Conservation (phyloP, 768 basidiomycete species). For the Phaeolepiota aurea region DNA sequence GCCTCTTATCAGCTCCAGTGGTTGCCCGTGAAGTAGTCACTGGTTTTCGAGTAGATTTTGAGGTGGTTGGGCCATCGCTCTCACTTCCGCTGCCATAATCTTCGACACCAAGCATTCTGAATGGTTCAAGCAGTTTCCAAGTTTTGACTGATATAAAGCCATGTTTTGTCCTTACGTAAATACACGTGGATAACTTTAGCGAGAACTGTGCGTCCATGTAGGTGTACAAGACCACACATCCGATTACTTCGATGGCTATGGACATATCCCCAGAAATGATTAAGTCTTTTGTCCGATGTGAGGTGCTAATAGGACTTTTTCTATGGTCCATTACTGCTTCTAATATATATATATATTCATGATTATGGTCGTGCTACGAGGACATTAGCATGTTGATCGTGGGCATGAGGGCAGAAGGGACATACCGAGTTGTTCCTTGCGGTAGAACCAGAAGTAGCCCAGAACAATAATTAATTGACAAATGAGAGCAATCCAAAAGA, state of each 20-base stretch:
- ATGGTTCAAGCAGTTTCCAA: too few relatives aligned
- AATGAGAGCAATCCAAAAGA: slow-evolving; percentile 82
- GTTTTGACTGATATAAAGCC: too few relatives aligned
- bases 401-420: slow-evolving; percentile 8
- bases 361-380: slow-evolving; percentile 34
- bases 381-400: not conserved
- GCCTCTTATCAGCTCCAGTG: slow-evolving; percentile 18
- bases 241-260: too few relatives aligned
- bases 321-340: slow-evolving; percentile 7
- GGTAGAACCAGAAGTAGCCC: slow-evolving; percentile 96
- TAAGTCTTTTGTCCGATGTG: slow-evolving; percentile 2
- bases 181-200: too few relatives aligned
- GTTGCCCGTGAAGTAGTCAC: slow-evolving; percentile 9
- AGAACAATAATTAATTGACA: slow-evolving; percentile 80
- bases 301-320: slow-evolving; percentile 4
- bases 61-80: slow-evolving; percentile 33
- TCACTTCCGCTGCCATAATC: slow-evolving; percentile 71
- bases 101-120: slow-evolving; percentile 52
- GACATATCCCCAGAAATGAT: not conserved
- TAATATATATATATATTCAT: slow-evolving; percentile 9
- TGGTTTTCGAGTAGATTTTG: slow-evolving; percentile 18
- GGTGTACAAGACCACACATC: too few relatives aligned
- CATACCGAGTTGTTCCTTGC: slow-evolving; percentile 86
- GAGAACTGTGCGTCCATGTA: too few relatives aligned
- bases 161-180: too few relatives aligned